Conservation (phyloP, 2,329 filamentous ascomycete species). For the Geosmithia flava region DNA sequence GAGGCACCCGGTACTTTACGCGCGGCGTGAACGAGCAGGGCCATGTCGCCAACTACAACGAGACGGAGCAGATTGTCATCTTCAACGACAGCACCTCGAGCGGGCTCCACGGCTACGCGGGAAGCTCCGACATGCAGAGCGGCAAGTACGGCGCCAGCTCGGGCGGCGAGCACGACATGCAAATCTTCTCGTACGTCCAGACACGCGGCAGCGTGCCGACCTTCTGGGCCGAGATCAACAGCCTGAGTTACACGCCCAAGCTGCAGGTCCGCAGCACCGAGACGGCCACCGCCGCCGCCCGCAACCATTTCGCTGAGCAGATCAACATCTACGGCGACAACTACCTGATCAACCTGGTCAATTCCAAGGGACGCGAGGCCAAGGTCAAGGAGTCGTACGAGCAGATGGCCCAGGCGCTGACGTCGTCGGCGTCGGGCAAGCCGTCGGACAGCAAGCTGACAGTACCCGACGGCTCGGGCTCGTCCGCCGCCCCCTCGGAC, state of each 20-base stretch:
- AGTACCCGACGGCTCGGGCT: not conserved
- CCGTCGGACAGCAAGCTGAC: constrained; percentile 9
- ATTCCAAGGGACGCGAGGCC: constrained; percentile 85
- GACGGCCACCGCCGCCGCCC: constrained; percentile 63
- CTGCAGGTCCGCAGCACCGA: constrained; percentile 81
- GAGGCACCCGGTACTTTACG: constrained; percentile 89
- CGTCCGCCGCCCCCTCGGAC: not conserved
- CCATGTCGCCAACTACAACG: constrained; percentile 97
- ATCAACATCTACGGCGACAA: constrained; percentile 91
- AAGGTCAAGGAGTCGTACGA: constrained; percentile 90
- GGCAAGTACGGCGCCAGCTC: constrained; percentile 47
- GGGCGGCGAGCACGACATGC: constrained; percentile 53
- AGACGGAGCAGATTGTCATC: constrained; percentile 88
- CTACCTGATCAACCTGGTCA: constrained; percentile 93
- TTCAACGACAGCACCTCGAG: constrained; percentile 68
- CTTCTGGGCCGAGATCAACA: constrained; percentile 94
- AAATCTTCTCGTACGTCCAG: constrained; percentile 90
- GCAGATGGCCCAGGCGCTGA: constrained; percentile 63
- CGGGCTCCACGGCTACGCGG: constrained; percentile 68
- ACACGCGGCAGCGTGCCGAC: constrained; percentile 93
- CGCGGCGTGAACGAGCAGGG: constrained; percentile 87
- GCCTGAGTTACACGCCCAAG: constrained; percentile 79
- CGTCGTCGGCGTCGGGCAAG: constrained; percentile 37
- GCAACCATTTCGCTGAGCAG: constrained; percentile 86
- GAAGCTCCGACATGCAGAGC: constrained; percentile 63